Conservation (phyloP, 371 early-diverging fungal genomes). For the Massospora cicadina region DNA sequence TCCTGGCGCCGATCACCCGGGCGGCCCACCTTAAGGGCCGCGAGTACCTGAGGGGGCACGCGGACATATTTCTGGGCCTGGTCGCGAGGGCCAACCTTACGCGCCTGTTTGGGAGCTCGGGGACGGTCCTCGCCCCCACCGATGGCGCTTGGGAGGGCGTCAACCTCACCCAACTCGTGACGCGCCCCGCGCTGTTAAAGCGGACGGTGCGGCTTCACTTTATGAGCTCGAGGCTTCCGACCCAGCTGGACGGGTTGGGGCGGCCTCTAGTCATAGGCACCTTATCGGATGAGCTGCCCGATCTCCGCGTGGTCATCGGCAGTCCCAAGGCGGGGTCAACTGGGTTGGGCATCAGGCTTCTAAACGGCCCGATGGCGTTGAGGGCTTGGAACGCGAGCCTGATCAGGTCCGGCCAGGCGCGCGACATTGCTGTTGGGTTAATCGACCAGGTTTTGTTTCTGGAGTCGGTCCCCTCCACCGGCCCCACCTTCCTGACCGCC, state of each 20-base stretch:
- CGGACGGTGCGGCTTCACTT: constrained; percentile 4
- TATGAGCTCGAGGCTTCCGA: background rate
- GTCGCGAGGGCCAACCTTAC: background rate
- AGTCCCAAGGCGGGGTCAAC: background rate
- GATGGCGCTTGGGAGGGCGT: constrained; percentile 5
- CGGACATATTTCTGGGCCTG: background rate
- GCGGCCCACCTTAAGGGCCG: background rate
- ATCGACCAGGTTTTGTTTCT: background rate
- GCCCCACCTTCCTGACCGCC: background rate
- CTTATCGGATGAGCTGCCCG: background rate
- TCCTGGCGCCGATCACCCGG: background rate
- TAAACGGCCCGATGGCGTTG: background rate
- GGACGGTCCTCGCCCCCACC: background rate
- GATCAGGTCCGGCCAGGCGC: constrained; percentile 6
- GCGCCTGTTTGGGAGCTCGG: background rate
- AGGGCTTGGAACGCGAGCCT: background rate
- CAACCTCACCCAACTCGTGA: background rate
- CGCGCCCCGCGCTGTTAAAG: background rate
- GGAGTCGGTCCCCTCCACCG: background rate
- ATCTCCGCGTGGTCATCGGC: background rate
- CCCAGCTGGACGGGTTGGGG: background rate
- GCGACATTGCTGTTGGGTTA: background rate
- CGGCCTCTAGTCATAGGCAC: background rate
- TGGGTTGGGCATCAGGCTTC: background rate
- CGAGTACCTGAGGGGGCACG: background rate